These are phyloP conservation scores for Chrysanthemum lavandulifolium DNA, from an alignment of 129 eudicot genomes.

Conservation along the genomic window DNA sequence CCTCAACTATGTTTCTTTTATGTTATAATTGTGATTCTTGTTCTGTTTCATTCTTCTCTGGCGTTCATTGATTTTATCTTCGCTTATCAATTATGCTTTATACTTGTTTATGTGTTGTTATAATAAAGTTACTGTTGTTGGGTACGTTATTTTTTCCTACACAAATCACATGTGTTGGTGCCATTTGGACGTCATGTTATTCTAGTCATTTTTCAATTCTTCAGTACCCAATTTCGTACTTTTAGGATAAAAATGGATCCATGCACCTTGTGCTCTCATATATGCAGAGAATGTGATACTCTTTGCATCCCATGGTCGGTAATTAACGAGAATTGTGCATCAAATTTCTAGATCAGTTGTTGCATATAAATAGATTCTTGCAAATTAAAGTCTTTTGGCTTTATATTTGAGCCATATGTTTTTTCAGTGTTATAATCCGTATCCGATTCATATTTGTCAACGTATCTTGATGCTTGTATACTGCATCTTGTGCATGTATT, in stretches of 20 bases:
- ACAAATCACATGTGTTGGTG: not conserved
- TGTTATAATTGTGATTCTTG: too few species aligned
- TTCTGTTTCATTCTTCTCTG: too few species aligned
- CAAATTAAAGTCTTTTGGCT: constrained; percentile 18
- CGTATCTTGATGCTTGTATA: constrained; percentile 25
- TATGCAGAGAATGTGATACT: constrained; percentile 27
- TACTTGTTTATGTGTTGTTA: too few species aligned
- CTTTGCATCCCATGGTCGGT: constrained; percentile 25
- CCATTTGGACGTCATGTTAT: constrained; percentile 16
- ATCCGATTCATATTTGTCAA: constrained; percentile 27
- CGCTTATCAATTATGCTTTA: too few species aligned
- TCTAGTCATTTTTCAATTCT: not conserved
- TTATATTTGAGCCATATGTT: constrained; percentile 27
- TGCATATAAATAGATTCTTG: constrained; percentile 25
- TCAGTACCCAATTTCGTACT: not conserved
- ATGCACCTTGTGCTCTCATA: constrained; percentile 19
- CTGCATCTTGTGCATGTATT: not conserved
- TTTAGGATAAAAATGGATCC: constrained; percentile 17
- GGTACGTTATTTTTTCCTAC: too few species aligned
- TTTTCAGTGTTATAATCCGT: constrained; percentile 14
- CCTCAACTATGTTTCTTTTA: too few species aligned
- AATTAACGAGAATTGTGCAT: constrained; percentile 23
- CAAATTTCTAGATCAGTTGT: constrained; percentile 23
- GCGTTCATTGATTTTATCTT: too few species aligned
- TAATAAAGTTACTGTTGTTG: too few species aligned